Evolutionary conservation across 2,329 filamentous ascomycete genomes (phyloP).

Genomic region (Tolypocladium capitatum): DNA sequence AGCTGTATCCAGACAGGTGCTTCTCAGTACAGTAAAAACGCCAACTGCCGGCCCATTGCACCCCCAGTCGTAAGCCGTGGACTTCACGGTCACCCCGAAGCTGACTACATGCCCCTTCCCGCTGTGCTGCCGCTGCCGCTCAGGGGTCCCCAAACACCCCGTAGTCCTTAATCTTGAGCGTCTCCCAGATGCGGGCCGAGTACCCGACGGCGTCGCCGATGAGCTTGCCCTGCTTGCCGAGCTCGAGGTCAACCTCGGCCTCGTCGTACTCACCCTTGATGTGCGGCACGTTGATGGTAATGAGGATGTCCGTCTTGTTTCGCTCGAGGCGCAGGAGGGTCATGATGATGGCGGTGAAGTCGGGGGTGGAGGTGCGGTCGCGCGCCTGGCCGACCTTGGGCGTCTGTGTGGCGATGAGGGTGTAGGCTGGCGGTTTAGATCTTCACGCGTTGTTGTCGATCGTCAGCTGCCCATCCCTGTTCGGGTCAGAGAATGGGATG

Average conservation of each 20-base stretch:
- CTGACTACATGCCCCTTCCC: neutral
- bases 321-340: constrained; percentile 64
- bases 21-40: too few species aligned
- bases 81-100: neutral
- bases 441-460: constrained; percentile 7
- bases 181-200: constrained; percentile 53
- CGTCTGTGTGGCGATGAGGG: constrained; percentile 54
- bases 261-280: constrained; percentile 61
- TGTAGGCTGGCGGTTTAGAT: constrained; percentile 46
- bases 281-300: constrained; percentile 81
- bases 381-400: constrained; percentile 21
- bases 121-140: neutral
- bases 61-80: neutral
- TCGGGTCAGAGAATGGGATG: constrained; percentile 9
- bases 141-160: constrained; percentile 44
- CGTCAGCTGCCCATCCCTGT: neutral
- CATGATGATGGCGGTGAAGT: constrained; percentile 65
- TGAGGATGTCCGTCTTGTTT: constrained; percentile 66
- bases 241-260: constrained; percentile 55
- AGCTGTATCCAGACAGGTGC: neutral
- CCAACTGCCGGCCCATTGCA: neutral
- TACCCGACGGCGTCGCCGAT: constrained; percentile 58
- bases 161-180: constrained; percentile 72
- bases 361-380: constrained; percentile 27
- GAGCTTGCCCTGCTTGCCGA: constrained; percentile 52